Evolutionary conservation across 805 yeast genomes (phyloP).

Genomic region (Zygoascus bituminiphila): DNA sequence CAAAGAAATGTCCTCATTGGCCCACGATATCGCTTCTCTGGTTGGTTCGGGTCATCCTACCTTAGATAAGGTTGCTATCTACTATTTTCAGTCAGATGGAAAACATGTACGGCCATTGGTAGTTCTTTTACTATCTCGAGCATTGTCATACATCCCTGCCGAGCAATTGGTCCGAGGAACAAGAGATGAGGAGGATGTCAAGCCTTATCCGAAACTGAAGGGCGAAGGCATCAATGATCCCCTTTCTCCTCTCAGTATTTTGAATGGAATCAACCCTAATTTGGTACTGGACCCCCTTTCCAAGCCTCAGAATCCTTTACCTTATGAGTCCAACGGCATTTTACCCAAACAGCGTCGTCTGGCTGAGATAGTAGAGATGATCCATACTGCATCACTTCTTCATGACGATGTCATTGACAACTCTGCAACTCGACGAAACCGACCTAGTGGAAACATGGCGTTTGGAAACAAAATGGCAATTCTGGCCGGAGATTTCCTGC

Average conservation of each 20-base stretch:
- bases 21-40: constrained; percentile 74
- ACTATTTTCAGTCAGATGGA: constrained; percentile 94
- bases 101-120: constrained; percentile 90
- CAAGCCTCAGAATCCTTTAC: constrained; percentile 65
- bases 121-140: constrained; percentile 75
- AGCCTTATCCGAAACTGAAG: constrained; percentile 17
- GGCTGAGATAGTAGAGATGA: constrained; percentile 97
- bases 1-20: constrained; percentile 84
- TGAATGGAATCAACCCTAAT: constrained; percentile 86
- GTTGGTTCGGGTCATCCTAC: constrained; percentile 94
- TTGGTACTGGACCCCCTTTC: constrained; percentile 73
- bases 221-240: constrained; percentile 32
- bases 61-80: constrained; percentile 82
- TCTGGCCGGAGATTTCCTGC: constrained; percentile 88
- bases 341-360: constrained; percentile 90
- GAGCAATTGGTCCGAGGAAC: constrained; percentile 59
- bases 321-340: constrained; percentile 64
- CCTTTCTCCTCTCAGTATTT: constrained; percentile 70
- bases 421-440: constrained; percentile 78
- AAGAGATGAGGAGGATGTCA: constrained; percentile 35
- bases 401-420: constrained; percentile 96
- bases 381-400: constrained; percentile 89
- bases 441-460: constrained; percentile 86
- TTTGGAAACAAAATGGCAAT: constrained; percentile 97
- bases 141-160: constrained; percentile 63